Conservation (phyloP, 306 rosid genomes). For the Cucumis sativus region Cucumber_9930_V3 NC_026660.2:27580501-27581000, state of each 20-base stretch:
- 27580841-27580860: slow-evolving; percentile 31
- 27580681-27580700: slow-evolving; percentile 54
- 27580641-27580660: slow-evolving; percentile 52
- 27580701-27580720: slow-evolving; percentile 57
- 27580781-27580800: slow-evolving; percentile 53
- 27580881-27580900: neutral
- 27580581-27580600: slow-evolving; percentile 69
- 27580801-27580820: slow-evolving; percentile 45
- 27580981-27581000: slow-evolving; percentile 40
- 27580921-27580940: neutral
- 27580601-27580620: slow-evolving; percentile 78
- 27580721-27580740: slow-evolving; percentile 51
- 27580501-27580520: too few relatives aligned
- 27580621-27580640: slow-evolving; percentile 59
- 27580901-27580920: too few relatives aligned
- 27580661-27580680: slow-evolving; percentile 97
- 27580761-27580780: slow-evolving; percentile 52
- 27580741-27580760: slow-evolving; percentile 56
- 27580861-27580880: slow-evolving; percentile 70
- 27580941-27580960: neutral
- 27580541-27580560: slow-evolving; percentile 45
- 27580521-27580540: too few relatives aligned
- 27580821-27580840: slow-evolving; percentile 45
- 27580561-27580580: slow-evolving; percentile 63
- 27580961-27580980: neutral